These are phyloP conservation scores for Ephemerocybe angulata DNA, from an alignment of 768 basidiomycete species.

Conservation along the genomic window DNA sequence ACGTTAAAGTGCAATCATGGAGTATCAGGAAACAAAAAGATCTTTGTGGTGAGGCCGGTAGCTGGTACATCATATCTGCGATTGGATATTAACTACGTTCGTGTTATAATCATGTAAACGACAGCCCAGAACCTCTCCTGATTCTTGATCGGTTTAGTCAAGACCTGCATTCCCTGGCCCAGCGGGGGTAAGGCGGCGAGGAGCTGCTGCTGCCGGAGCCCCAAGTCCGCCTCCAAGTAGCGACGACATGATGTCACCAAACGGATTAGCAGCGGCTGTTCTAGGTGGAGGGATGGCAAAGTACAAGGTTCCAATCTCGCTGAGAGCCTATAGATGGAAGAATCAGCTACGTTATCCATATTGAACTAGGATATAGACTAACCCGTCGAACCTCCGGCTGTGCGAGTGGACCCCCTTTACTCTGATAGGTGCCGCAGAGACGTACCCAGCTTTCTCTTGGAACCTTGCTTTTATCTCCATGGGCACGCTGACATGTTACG, in stretches of 20 bases:
- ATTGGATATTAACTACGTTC: too few species aligned
- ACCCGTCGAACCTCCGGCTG: constrained; percentile 63
- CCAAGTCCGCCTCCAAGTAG: constrained; percentile 71
- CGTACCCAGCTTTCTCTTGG: constrained; percentile 82
- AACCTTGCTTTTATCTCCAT: constrained; percentile 72
- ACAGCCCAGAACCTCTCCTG: too few species aligned
- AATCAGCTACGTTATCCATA: background rate
- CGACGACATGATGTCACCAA: constrained; percentile 86
- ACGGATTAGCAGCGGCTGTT: constrained; percentile 66
- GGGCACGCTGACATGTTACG: constrained; percentile 80
- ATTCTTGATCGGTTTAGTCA: too few species aligned
- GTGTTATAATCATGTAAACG: too few species aligned
- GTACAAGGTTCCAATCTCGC: constrained; percentile 69
- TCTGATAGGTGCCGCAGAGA: constrained; percentile 80
- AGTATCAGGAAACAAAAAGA: too few species aligned
- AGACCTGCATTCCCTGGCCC: constrained; percentile 34
- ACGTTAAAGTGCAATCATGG: too few species aligned
- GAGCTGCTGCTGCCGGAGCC: constrained; percentile 27
- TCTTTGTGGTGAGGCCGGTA: too few species aligned
- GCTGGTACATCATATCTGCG: too few species aligned
- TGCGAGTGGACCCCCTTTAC: constrained; percentile 59
- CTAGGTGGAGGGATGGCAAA: constrained; percentile 85
- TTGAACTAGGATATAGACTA: constrained; percentile 22
- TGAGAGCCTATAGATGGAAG: constrained; percentile 45
- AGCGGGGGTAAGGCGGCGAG: constrained; percentile 44